Evolutionary conservation across 2,329 filamentous ascomycete genomes (phyloP), one percentile per base, ranked within the genome.

Genomic region (Neonectria hederae): DNA sequence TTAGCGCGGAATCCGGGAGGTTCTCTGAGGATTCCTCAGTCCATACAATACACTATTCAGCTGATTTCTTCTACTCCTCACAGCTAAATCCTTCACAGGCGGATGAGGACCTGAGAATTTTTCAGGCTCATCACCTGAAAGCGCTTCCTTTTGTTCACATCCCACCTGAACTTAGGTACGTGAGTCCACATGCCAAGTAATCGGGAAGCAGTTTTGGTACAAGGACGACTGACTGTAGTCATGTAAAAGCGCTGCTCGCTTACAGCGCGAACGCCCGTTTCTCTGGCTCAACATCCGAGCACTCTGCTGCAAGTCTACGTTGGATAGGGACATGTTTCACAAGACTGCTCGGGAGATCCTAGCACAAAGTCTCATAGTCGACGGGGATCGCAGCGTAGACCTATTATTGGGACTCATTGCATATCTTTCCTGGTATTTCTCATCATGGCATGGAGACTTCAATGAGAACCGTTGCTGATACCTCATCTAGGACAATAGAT

Each of bases 201-300:
- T 6, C 17, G 11, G 26, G 30, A 28, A 21, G 9, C 26, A n/a
- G 26, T 13, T 26, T 28, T 32, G 17, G 43, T 26, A 14, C 21
- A 49, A 30, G 19, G n/a, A n/a, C 52, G n/a, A n/a, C 52, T 64
- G 26, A 65, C 42, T 6, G 52, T 42, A 14, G 13, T 22, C 11
- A 10, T 19, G 3, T 26, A 42, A 49, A 26, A 71, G 65, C 17
- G 57, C 66, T 21, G 52, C 58, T n/a, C 60, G 73, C 46, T 57
- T 81, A 7, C 73, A 74, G 22, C 57, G 62, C 5, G 69, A 78
- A 8, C 69, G 72, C 46, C 79, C 79, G 2, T 78, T 79, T 28
- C 64, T 80, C 2, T 81, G 78, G 77, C 60, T 77, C 9, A 78
- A 74, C 49, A 76, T 81, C 14, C 77, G 76, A 65, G 72, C 74